These are phyloP conservation scores for Leishmania mexicana DNA, from an alignment of 208 protist species.

Conservation along the genomic window DNA sequence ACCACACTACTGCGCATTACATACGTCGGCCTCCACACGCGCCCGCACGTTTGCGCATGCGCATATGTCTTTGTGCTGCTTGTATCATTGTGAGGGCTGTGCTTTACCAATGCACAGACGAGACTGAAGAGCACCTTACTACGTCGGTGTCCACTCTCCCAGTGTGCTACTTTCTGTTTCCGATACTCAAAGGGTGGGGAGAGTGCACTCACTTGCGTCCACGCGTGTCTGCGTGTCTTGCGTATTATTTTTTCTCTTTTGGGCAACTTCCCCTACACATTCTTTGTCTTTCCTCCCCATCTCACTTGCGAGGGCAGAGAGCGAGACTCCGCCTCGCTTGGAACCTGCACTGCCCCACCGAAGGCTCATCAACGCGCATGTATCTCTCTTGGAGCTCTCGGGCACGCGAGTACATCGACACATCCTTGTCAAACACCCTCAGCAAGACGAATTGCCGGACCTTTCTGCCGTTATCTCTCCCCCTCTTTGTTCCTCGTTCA, in stretches of 20 bases:
- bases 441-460: neutral
- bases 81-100: neutral
- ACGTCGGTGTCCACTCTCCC: neutral
- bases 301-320: neutral
- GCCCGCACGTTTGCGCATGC: neutral
- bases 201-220: neutral
- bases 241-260: neutral
- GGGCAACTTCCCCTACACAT: neutral
- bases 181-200: neutral
- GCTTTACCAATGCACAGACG: neutral
- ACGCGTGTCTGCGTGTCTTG: neutral
- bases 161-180: neutral
- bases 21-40: neutral
- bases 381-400: neutral
- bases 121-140: neutral
- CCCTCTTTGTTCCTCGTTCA: neutral
- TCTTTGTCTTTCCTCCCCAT: neutral
- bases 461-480: neutral
- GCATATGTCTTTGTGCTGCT: neutral
- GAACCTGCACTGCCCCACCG: neutral
- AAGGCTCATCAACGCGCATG: neutral
- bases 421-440: neutral
- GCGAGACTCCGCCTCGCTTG: neutral
- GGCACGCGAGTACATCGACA: neutral
- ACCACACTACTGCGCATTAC: neutral